Base-by-base conservation (phyloP, 2,329 filamentous ascomycete genomes). In the Drechslerella coelobrocha region DNA sequence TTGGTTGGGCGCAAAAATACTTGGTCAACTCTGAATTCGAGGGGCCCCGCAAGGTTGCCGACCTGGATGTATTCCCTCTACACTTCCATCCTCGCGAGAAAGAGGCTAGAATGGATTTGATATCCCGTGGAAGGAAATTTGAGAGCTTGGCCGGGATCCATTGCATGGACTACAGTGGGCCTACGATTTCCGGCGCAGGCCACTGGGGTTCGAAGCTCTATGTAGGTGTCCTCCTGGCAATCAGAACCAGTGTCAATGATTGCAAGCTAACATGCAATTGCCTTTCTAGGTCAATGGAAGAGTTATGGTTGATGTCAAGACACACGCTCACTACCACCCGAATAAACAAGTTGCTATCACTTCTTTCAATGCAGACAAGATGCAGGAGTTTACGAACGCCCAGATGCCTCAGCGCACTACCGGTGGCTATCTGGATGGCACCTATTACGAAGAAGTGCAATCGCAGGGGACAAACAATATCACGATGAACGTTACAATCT, bases 71-170 rank as follows among this genome's bases (percentile, higher is more conserved):
- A 1, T 83, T 81, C 57, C 83, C 83, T 0, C 75, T 82, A 2
- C 75, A 77, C 4, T 82, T 80, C 73, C 82, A 84, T 68, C 77
- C 80, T 6, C 56, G 79, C 0, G 74, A 77, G 1, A 79, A 80
- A 0, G 76, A 75, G 3, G 75, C 83, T 1, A 77, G 73, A 14
- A 72, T 74, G 0, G 43, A 75, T 7, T 77, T 84, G 9, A 73
- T 78, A 1, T 77, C 78, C 50, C 79, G 82, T 2, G 83, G 83
- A 1, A 77, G 78, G 50, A 74, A 78, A 14, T 84, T 83, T 41
- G 81, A 83, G 75, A 74, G 75, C 7, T 79, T 83, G 1, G 79
- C 80, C 0, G 82, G 82, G 1, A 81, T 80, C 66, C 79, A 82
- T 68, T 84, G 82, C 77, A 83, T 82, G 75, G 75, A 79, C 29